phyloP scores from a whole-genome alignment of 148 eudicot species.

The Cornus kousa region DNA sequence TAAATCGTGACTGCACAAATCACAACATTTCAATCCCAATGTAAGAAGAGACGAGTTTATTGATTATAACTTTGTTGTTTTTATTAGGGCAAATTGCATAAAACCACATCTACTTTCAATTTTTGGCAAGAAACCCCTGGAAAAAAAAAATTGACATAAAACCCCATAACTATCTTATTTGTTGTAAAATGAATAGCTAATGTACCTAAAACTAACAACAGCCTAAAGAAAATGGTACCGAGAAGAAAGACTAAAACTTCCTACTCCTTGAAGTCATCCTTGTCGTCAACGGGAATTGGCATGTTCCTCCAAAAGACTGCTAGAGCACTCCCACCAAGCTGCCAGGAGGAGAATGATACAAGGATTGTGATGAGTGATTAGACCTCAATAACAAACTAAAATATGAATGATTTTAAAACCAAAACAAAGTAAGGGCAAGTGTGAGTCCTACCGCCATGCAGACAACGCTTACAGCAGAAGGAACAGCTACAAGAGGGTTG shows the following conservation, averaged over 20 bases:
- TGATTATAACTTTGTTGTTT: too few relatives aligned
- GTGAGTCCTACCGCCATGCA: slow-evolving; percentile 84
- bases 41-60: too few relatives aligned
- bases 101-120: too few relatives aligned
- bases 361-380: neutral
- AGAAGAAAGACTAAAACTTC: neutral
- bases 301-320: slow-evolving; percentile 95
- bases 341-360: slow-evolving; percentile 15
- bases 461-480: slow-evolving; percentile 97
- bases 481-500: slow-evolving; percentile 96
- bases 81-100: too few relatives aligned
- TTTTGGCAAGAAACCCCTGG: too few relatives aligned
- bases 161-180: too few relatives aligned
- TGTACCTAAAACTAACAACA: neutral
- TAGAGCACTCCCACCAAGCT: slow-evolving; percentile 98
- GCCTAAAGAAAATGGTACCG: neutral
- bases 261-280: slow-evolving; percentile 92
- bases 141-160: too few relatives aligned
- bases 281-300: slow-evolving; percentile 82
- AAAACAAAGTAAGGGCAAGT: neutral
- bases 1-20: too few relatives aligned
- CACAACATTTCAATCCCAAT: too few relatives aligned
- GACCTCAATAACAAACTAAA: too few relatives aligned
- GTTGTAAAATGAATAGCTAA: neutral
- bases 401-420: neutral